A percentile compares a stretch with the other conserved stretches of the same genome.
Conservation (phyloP, 2,329 filamentous ascomycete genomes). For the Sclerotinia minor region DNA sequence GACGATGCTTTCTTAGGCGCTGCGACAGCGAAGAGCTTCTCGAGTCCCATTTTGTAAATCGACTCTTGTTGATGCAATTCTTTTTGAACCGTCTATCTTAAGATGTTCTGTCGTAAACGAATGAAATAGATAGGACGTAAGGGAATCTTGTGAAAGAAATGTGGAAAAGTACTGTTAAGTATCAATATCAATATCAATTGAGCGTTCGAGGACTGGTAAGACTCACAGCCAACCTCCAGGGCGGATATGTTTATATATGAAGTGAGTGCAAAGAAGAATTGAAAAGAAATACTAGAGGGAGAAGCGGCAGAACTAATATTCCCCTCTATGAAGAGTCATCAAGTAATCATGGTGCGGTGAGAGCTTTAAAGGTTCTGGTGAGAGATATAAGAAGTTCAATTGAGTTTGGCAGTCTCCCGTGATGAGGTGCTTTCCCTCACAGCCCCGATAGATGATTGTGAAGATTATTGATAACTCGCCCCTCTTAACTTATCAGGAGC, state of each 20-base stretch:
- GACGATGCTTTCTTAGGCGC: slow-evolving; percentile 14
- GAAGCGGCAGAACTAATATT: slow-evolving; percentile 18
- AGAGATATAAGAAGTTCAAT: slow-evolving; percentile 11
- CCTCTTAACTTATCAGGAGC: slow-evolving; percentile 18
- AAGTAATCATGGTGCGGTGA: slow-evolving; percentile 25
- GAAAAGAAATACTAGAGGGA: not conserved
- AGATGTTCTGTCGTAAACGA: not conserved
- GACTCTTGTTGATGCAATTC: not conserved
- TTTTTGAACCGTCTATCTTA: not conserved
- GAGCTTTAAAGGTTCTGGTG: slow-evolving; percentile 9
- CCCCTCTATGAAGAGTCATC: slow-evolving; percentile 15
- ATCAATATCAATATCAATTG: slow-evolving; percentile 5
- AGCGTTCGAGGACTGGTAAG: too few species aligned
- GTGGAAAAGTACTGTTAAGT: not conserved
- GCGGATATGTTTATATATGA: slow-evolving; percentile 1
- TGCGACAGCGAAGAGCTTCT: slow-evolving; percentile 21
- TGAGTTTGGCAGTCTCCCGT: not conserved
- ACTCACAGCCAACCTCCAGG: slow-evolving; percentile 11
- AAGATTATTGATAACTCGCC: slow-evolving; percentile 1
- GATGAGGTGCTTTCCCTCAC: not conserved
- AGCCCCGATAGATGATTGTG: not conserved
- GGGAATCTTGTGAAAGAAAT: not conserved
- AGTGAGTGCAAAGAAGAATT: not conserved
- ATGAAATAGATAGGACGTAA: not conserved
- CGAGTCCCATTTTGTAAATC: slow-evolving; percentile 18